Evolutionary conservation across 768 basidiomycete species (phyloP), one percentile per base, ranked within the genome.

Genomic region (Peribolospora baueri): DNA sequence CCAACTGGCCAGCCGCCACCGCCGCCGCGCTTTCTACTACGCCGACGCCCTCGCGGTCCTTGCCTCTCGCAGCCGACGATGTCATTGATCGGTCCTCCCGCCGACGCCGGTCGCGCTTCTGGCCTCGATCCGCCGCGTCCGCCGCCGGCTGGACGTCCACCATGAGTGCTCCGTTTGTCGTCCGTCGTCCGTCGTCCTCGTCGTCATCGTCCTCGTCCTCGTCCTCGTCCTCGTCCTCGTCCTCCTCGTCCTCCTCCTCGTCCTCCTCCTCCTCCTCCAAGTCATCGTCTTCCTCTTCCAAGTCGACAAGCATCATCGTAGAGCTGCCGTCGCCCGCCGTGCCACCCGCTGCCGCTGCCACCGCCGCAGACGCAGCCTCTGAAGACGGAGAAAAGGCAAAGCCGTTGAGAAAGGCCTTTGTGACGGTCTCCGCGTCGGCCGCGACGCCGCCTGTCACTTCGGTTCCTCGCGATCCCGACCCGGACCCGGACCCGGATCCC

Each of bases 191-290:
- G 9, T 48, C 47, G 53, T 54, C 53, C 46, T 48, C 50, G 7
- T 42, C 53, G n/a, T n/a, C n/a, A n/a, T n/a, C n/a, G 10, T 40
- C 48, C 25, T 48, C 47, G 53, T 54, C 53, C 46, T 48, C 50
- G 7, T 42, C 53, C 5, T 54, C 47, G 25, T 48, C 46, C 5
- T 42, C 53, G 7, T 54, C 53, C 7, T 54, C 47, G 2, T 14
- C 47, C 3, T 49, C 53, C 9, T 48, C 14, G 47, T 48, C 6
- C 36, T 4, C 40, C 5, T 54, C 47, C 11, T 48, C 47, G 11
- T 46, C 53, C 6, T 47, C 47, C n/a, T 54, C 53, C 3, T 54
- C 53, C 7, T 54, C 53, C 25, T 54, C 53, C 40, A 54, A 54
- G 3, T 46, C 53, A 9, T 41, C 47, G 47, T 48, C 48, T 25